phyloP scores from a whole-genome alignment of 345 rosid species.

The Populus pruinosa region DNA sequence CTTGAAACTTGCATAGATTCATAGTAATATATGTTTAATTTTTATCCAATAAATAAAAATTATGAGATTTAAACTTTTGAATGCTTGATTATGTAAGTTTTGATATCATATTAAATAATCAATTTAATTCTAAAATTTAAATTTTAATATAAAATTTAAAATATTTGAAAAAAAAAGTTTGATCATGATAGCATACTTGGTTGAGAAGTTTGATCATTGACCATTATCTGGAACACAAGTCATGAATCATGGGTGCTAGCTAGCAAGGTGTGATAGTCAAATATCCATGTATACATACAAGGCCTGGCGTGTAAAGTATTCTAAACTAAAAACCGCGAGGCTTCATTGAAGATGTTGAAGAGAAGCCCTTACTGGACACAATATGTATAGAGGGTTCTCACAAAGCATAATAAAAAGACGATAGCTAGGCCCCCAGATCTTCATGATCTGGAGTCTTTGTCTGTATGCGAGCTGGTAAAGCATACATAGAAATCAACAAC shows the following conservation, averaged over 20 bases:
- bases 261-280: background rate
- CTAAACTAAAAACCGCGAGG: background rate
- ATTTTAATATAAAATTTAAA: too few species aligned
- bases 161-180: background rate
- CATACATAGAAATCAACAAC: background rate
- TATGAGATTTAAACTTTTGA: rapidly evolving
- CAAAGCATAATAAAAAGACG: background rate
- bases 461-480: background rate
- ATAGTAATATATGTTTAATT: rapidly evolving
- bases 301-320: background rate
- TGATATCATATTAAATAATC: rapidly evolving
- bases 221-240: background rate
- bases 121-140: too few species aligned
- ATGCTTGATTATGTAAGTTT: rapidly evolving
- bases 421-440: background rate
- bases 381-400: too few species aligned
- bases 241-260: background rate
- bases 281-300: background rate
- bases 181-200: background rate
- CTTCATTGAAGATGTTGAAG: background rate
- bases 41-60: too few species aligned
- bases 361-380: too few species aligned
- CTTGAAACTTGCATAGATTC: rapidly evolving
- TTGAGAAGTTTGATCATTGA: background rate
- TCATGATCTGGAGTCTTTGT: background rate